phyloP scores from a whole-genome alignment of 2,329 filamentous ascomycete species.

The Blastomyces silverae region DNA sequence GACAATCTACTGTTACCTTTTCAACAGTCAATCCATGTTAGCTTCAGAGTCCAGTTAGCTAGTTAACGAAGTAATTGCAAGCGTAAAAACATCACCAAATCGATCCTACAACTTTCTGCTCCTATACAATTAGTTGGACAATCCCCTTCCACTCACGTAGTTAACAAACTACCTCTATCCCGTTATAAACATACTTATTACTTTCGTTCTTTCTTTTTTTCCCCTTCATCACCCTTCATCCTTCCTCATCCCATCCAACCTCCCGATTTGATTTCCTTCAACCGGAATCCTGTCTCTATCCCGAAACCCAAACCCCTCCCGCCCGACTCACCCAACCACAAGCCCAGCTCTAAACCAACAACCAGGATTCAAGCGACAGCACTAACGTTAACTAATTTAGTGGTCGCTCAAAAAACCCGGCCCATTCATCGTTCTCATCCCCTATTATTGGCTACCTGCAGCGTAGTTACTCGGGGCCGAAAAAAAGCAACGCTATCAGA shows the following conservation, averaged over 20 bases:
- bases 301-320: too few relatives aligned
- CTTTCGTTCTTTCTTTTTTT: neutral
- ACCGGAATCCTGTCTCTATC: neutral
- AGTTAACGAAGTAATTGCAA: neutral
- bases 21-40: neutral
- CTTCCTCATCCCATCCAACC: neutral
- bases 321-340: neutral
- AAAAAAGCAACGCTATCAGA: too few relatives aligned
- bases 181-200: too few relatives aligned
- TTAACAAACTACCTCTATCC: too few relatives aligned
- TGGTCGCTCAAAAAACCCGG: too few relatives aligned
- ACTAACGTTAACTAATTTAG: neutral
- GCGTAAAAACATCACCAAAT: neutral
- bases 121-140: too few relatives aligned
- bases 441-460: neutral
- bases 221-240: neutral
- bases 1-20: neutral
- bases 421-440: too few relatives aligned
- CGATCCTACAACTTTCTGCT: neutral
- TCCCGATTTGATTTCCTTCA: neutral
- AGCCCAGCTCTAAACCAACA: neutral
- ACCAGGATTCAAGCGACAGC: neutral
- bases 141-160: too few relatives aligned
- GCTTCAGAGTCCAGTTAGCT: neutral
- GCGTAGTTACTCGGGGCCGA: too few relatives aligned